phyloP scores from a whole-genome alignment of 2,329 filamentous ascomycete species.

The Aspergillus chevalieri region DNA sequence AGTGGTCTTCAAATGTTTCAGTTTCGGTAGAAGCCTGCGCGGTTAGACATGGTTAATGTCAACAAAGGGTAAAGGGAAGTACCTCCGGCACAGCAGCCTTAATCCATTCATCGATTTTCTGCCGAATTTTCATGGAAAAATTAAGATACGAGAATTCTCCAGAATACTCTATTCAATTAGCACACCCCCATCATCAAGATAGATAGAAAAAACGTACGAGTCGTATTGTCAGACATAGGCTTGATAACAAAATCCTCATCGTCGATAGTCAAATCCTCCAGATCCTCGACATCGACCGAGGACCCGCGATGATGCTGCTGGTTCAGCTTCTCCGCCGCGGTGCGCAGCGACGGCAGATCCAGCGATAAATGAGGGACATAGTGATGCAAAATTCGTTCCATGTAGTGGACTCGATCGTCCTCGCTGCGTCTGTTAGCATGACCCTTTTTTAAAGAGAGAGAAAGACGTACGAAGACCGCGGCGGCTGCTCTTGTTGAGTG shows the following conservation, averaged over 20 bases:
- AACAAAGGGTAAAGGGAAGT: conserved; percentile 1
- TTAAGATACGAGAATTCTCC: conserved; percentile 42
- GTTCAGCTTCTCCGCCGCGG: conserved; percentile 39
- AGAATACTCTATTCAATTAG: conserved; percentile 32
- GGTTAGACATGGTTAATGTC: not conserved
- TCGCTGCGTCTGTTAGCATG: conserved; percentile 16
- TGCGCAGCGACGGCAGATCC: conserved; percentile 38
- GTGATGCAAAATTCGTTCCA: conserved; percentile 47
- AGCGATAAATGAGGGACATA: conserved; percentile 42
- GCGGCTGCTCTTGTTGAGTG: conserved; percentile 30
- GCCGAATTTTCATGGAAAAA: conserved; percentile 39
- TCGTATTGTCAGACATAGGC: conserved; percentile 34
- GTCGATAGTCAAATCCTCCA: conserved; percentile 37
- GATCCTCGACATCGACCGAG: conserved; percentile 28
- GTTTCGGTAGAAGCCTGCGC: conserved; percentile 30
- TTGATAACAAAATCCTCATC: conserved; percentile 38
- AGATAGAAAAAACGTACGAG: conserved; percentile 23
- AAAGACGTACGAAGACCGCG: conserved; percentile 20
- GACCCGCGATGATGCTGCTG: conserved; percentile 29
- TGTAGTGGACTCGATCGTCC: conserved; percentile 31
- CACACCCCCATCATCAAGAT: not conserved
- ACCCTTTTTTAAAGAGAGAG: not conserved
- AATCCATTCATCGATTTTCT: conserved; percentile 41
- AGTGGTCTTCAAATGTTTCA: conserved; percentile 38
- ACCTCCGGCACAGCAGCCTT: conserved; percentile 32